Base-by-base conservation (phyloP, 2,329 filamentous ascomycete genomes). In the Penicillium janthinellum region DNA sequence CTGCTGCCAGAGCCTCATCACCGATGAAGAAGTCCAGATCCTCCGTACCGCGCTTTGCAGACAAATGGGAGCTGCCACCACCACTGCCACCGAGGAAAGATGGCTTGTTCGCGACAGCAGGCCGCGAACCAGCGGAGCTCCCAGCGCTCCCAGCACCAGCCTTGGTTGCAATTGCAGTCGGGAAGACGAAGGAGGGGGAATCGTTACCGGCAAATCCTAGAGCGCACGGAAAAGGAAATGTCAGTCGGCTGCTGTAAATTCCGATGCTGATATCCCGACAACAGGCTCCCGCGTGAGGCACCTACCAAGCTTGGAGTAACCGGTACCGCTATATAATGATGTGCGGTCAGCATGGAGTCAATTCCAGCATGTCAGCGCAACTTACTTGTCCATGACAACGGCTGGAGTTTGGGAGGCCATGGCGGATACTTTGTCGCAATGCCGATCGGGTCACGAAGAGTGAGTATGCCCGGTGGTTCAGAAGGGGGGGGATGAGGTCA, bases 311-410 rank as follows among this genome's bases (percentile, higher is more conserved):
- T 99, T 99, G 63, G 95, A 98, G 82, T 96, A 99, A 75, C 95
- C 95, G 82, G 95, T 99, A 84, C 95, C 95, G 90, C 95, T 99
- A 52, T 61, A 70, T 71, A 57, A 61, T 38, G 25, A 34, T 52
- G n/a, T 63, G 31, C 69, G 61, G 60, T 67, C 59, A 71, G 68
- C 53, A 45, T 42, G 42, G 58, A 67, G 62, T 63, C 67, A 57
- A 54, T 50, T 59, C 44, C n/a, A n/a, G 49, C 14, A 35, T 20
- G 17, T 31, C 44, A 62, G 63, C 48, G 48, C 61, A 67, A 86
- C 92, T 82, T 89, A 97, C 95, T 99, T 99, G 95, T 99, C 95
- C 94, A 99, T 99, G 92, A 99, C 95, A 97, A 99, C 95, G 91
- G 95, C 95, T 73, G 95, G 95, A 77, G 95, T 98, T 88, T 98